These are phyloP conservation scores for Eucalyptus sideroxylon DNA, from an alignment of 345 rosid species.

Conservation along the genomic window DNA sequence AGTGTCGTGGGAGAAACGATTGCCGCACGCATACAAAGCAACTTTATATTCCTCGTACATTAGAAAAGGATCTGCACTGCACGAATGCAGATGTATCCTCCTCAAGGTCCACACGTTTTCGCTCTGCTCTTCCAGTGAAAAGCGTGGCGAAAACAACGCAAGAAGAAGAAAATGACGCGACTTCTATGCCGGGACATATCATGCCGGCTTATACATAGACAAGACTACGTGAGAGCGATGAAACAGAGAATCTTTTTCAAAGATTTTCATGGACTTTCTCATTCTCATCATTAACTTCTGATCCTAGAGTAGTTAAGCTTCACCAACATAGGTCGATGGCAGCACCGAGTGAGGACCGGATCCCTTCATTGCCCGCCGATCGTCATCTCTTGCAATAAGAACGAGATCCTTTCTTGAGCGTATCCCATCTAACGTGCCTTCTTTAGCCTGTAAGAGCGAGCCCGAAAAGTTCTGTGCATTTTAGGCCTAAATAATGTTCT, in stretches of 20 bases:
- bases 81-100: neutral
- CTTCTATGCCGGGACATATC: neutral
- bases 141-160: neutral
- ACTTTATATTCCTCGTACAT: neutral
- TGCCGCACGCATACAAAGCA: neutral
- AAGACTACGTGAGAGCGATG: neutral
- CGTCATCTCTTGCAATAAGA: neutral
- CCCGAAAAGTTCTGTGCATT: neutral
- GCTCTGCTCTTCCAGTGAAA: neutral
- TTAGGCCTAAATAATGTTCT: neutral
- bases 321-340: neutral
- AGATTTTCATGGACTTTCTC: neutral
- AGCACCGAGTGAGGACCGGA: neutral
- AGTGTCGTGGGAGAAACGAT: neutral
- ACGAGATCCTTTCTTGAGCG: neutral
- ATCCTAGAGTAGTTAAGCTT: neutral
- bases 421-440: neutral
- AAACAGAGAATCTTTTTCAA: neutral
- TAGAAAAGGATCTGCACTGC: neutral
- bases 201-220: neutral
- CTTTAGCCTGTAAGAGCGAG: neutral
- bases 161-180: neutral
- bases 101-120: neutral
- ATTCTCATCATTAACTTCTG: neutral
- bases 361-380: neutral